Evolutionary conservation across 805 yeast species (phyloP), one percentile per base, ranked within the genome.

Genomic region (Kluyveromyces dobzhanskii): DNA sequence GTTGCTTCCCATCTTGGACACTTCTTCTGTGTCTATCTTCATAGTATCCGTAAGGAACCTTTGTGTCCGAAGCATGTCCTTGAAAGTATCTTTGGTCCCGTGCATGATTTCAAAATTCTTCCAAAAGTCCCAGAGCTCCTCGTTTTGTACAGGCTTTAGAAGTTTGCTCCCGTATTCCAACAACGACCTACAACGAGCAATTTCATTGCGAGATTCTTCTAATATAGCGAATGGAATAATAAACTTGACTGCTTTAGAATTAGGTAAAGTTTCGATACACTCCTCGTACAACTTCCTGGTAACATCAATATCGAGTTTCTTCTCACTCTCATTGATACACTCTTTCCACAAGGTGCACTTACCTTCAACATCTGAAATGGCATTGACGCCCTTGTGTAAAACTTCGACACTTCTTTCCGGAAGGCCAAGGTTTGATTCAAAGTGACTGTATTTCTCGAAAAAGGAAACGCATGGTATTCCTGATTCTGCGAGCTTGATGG

Each of bases 61-160:
- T 53, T 78, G 81, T 44, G 66, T 64, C 33, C 79, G 62, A 17
- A 85, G 56, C 88, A 87, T 80, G 16, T 78, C 80, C 49, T 82
- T 85, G 56, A 73, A 86, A 0, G 82, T 73, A 3, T 67, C 69
- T 50, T 83, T 92, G 42, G 71, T 63, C 4, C 97, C 97, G 55
- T 74, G 48, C 11, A 71, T 66, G 25, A 83, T 55, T 54, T 88
- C 97, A 56, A 87, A 85, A 9, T 64, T 54, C 39, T 78, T 78
- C 94, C 95, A 88, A 21, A 59, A 57, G 1, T 61, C 61, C 94
- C 95, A 86, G 24, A 77, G 53, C 1, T 38, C 43, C 41, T 23
- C 16, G 23, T 63, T 57, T 12, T 53, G 51, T 2, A 44, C 36
- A 4, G 70, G 65, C 33, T 70, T 56, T 3, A 66, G 47, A 14